These are phyloP conservation scores for Solanum peruvianum DNA, from an alignment of 257 asterid species.

Conservation along the genomic window DNA sequence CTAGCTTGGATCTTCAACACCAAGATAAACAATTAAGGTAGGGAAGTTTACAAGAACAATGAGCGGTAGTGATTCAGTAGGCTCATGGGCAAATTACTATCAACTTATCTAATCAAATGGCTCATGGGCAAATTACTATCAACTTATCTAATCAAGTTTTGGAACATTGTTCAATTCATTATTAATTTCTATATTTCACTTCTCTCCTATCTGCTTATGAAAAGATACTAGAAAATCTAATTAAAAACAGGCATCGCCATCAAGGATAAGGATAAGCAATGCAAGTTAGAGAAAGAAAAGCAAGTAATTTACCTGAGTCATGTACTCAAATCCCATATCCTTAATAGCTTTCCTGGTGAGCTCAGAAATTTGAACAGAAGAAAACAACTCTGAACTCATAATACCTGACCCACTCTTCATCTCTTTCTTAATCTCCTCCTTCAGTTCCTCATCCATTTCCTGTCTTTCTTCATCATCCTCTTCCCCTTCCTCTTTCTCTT, in stretches of 20 bases:
- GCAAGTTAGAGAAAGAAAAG: neutral
- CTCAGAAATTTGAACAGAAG: slow-evolving; percentile 39
- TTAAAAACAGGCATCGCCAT: neutral
- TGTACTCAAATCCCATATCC: slow-evolving; percentile 59
- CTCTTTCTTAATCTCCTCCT: slow-evolving; percentile 22
- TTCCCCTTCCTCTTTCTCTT: slow-evolving; percentile 3
- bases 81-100: neutral
- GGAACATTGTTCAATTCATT: neutral
- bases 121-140: neutral
- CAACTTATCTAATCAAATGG: neutral
- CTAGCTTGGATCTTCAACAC: slow-evolving; percentile 79
- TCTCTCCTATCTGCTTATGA: neutral
- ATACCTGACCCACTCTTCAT: slow-evolving; percentile 56
- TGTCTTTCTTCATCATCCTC: slow-evolving; percentile 6
- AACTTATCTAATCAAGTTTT: neutral
- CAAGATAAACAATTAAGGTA: neutral
- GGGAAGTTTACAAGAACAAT: neutral
- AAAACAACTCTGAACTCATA: slow-evolving; percentile 66
- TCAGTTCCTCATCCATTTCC: slow-evolving; percentile 11
- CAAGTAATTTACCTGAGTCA: slow-evolving; percentile 68
- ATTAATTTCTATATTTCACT: neutral
- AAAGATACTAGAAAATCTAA: neutral
- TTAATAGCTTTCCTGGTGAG: slow-evolving; percentile 63
- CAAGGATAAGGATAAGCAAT: neutral
- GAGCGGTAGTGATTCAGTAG: neutral